Evolutionary conservation across 768 basidiomycete genomes (phyloP).

Genomic region (Piloderma croceum): DNA sequence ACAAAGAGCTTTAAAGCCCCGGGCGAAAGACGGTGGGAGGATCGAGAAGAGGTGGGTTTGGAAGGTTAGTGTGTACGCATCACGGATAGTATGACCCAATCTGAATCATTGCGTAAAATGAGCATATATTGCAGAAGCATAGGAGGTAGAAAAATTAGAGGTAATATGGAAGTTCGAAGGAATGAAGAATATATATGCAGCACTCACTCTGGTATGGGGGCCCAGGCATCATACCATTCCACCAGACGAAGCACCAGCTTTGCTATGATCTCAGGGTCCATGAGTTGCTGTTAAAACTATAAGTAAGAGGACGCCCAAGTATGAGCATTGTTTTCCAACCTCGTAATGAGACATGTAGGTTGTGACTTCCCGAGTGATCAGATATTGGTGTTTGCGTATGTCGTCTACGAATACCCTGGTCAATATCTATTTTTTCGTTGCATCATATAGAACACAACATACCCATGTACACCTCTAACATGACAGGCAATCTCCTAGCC

Average conservation of each 20-base stretch:
- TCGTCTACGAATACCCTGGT: constrained; percentile 41
- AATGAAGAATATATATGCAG: too few relatives aligned
- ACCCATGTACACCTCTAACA: constrained; percentile 74
- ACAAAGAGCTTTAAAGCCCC: constrained; percentile 64
- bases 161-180: too few relatives aligned
- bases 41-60: constrained; percentile 70
- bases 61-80: constrained; percentile 62
- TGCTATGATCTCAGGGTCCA: constrained; percentile 44
- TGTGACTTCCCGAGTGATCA: constrained; percentile 58
- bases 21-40: constrained; percentile 62
- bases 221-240: constrained; percentile 76
- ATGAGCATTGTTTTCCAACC: too few relatives aligned
- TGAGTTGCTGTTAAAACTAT: constrained; percentile 39
- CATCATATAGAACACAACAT: constrained; percentile 19
- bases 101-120: constrained; percentile 29
- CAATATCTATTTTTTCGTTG: too few relatives aligned
- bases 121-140: constrained; percentile 6
- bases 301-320: too few relatives aligned
- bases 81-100: constrained; percentile 53
- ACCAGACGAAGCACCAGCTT: constrained; percentile 54
- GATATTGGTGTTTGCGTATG: constrained; percentile 50
- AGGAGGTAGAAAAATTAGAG: too few relatives aligned
- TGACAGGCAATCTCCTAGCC: constrained; percentile 52
- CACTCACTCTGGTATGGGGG: constrained; percentile 57
- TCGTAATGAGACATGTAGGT: constrained; percentile 57